phyloP scores from a whole-genome alignment of 1,139 yeast genomes.

The Magnusiomyces ingens region DNA sequence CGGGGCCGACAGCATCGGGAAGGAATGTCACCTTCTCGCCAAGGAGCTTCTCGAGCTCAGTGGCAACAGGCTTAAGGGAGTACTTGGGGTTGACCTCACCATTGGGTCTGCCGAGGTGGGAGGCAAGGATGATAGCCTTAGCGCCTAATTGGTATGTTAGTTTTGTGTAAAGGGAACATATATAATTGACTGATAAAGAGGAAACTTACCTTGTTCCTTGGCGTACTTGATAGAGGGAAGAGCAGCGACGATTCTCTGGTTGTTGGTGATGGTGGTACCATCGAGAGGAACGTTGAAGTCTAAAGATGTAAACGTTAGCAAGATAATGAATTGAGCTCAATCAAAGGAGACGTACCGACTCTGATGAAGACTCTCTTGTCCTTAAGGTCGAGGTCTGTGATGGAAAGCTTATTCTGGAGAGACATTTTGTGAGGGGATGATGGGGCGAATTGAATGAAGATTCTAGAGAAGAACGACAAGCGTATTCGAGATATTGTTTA shows the following conservation, averaged over 20 bases:
- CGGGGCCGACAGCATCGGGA: slow-evolving; percentile 79
- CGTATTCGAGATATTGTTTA: not conserved
- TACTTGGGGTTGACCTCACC: slow-evolving; percentile 78
- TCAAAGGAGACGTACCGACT: slow-evolving; percentile 48
- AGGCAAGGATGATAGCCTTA: slow-evolving; percentile 82
- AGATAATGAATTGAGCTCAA: not conserved
- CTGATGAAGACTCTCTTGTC: slow-evolving; percentile 94
- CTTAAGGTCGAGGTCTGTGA: slow-evolving; percentile 76
- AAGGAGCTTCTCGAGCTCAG: slow-evolving; percentile 71
- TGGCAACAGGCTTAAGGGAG: slow-evolving; percentile 87
- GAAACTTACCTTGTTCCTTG: slow-evolving; percentile 48
- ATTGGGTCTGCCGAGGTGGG: slow-evolving; percentile 97
- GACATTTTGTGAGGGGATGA: slow-evolving; percentile 49
- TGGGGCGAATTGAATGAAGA: not conserved
- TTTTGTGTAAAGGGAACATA: not conserved
- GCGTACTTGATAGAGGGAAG: slow-evolving; percentile 94
- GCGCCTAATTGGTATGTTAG: slow-evolving; percentile 36
- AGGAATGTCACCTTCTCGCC: slow-evolving; percentile 68
- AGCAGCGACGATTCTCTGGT: slow-evolving; percentile 98
- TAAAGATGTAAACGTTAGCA: not conserved
- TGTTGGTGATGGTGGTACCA: slow-evolving; percentile 93
- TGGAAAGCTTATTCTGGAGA: slow-evolving; percentile 82
- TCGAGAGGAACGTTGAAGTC: slow-evolving; percentile 96
- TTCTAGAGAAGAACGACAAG: not conserved
- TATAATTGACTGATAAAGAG: not conserved